phyloP scores from a whole-genome alignment of 1,139 yeast species.

The Geotrichum europaeum region DNA sequence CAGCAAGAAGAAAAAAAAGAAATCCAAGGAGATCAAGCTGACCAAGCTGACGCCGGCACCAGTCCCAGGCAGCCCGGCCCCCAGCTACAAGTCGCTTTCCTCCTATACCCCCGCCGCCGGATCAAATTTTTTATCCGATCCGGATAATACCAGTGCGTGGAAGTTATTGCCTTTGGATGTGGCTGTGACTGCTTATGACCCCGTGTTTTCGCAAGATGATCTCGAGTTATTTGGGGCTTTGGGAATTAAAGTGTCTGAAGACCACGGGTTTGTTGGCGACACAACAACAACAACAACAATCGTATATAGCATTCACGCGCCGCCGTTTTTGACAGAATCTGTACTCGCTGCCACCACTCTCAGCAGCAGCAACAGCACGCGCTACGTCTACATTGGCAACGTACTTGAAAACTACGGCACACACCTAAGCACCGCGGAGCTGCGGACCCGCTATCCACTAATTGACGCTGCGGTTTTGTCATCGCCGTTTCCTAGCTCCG shows the following conservation, averaged over 20 bases:
- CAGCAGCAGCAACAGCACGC: conserved; percentile 31
- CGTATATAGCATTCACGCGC: conserved; percentile 68
- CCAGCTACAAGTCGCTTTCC: neutral
- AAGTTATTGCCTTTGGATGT: neutral
- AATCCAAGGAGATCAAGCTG: neutral
- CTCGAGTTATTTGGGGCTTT: conserved; percentile 27
- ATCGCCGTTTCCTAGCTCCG: neutral
- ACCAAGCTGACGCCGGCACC: neutral
- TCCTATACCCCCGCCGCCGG: neutral
- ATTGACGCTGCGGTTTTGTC: conserved; percentile 16
- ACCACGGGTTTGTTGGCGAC: conserved; percentile 11
- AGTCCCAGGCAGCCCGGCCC: neutral
- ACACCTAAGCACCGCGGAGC: conserved; percentile 19
- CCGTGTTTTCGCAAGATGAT: conserved; percentile 50
- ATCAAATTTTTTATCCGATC: neutral
- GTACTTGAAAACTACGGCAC: conserved; percentile 28
- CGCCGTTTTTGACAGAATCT: conserved; percentile 49
- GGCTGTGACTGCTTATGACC: conserved; percentile 53
- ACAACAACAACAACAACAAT: conserved; percentile 17
- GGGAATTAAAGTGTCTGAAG: conserved; percentile 29
- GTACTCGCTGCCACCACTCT: conserved; percentile 33
- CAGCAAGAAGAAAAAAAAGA: neutral
- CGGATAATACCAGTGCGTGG: neutral
- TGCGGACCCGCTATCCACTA: conserved; percentile 23
- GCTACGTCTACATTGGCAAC: conserved; percentile 32